These are phyloP conservation scores for Sicyos edulis DNA, from an alignment of 306 rosid species.

Conservation along the genomic window DNA sequence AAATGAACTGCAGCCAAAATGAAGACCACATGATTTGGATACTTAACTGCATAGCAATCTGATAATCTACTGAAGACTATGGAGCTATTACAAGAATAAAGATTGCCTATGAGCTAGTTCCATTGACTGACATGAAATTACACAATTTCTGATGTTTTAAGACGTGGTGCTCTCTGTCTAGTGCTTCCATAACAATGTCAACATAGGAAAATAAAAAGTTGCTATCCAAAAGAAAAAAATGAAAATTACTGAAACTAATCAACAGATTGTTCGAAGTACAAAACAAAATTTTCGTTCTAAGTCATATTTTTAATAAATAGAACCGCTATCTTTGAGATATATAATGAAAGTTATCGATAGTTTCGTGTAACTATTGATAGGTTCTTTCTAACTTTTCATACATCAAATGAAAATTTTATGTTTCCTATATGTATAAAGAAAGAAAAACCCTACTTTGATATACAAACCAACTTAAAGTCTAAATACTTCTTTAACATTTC, in stretches of 20 bases:
- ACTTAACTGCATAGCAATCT: background rate
- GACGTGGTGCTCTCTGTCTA: background rate
- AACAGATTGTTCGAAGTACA: background rate
- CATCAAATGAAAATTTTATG: too few species aligned
- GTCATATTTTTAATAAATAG: background rate
- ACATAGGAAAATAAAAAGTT: background rate
- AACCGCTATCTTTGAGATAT: background rate
- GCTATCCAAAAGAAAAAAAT: background rate
- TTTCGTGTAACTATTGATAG: too few species aligned
- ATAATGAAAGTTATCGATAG: too few species aligned
- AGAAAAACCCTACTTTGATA: background rate
- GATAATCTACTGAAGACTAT: background rate
- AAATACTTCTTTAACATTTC: too few species aligned
- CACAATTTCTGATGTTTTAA: background rate
- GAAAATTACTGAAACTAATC: background rate
- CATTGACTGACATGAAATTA: slow-evolving; percentile 5
- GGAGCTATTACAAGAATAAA: background rate
- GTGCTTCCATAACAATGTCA: background rate
- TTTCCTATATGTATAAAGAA: too few species aligned
- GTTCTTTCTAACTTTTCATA: too few species aligned
- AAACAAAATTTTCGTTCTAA: background rate
- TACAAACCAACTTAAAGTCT: background rate
- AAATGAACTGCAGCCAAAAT: slow-evolving; percentile 48
- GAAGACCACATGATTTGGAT: slow-evolving; percentile 20
- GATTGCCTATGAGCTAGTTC: background rate